These are phyloP conservation scores for Inonotus obliquus DNA, from an alignment of 1,284 basidiomycete species.

Conservation along the genomic window DNA sequence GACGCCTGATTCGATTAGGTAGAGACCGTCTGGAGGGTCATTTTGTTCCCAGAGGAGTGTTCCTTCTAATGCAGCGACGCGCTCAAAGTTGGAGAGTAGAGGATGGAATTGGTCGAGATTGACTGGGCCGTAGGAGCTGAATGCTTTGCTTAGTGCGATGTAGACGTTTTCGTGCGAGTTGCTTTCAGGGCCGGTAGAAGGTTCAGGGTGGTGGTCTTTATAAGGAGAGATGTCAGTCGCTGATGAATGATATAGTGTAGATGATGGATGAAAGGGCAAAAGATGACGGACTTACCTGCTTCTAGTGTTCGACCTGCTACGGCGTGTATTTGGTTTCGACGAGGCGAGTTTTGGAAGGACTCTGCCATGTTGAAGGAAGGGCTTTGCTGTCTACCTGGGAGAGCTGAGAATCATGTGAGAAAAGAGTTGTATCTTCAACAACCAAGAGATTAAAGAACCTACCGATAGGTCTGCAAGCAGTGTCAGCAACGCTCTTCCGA, in stretches of 20 bases:
- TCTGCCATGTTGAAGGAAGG: slow-evolving; percentile 45
- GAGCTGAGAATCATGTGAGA: slow-evolving; percentile 32
- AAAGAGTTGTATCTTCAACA: not conserved
- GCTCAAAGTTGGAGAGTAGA: slow-evolving; percentile 72
- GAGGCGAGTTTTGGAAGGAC: slow-evolving; percentile 68
- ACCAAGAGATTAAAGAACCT: slow-evolving; percentile 14
- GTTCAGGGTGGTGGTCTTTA: not conserved
- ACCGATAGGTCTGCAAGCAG: slow-evolving; percentile 29
- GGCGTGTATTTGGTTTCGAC: slow-evolving; percentile 69
- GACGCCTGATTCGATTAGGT: slow-evolving; percentile 82
- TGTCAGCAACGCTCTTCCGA: slow-evolving; percentile 48
- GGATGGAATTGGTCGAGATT: slow-evolving; percentile 45
- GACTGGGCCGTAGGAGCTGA: slow-evolving; percentile 61
- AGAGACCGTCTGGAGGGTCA: slow-evolving; percentile 76
- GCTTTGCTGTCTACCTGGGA: slow-evolving; percentile 51
- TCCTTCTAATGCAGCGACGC: slow-evolving; percentile 52
- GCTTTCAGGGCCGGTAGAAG: slow-evolving; percentile 11
- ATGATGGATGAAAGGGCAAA: not conserved
- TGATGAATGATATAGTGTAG: not conserved
- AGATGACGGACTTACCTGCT: slow-evolving; percentile 35
- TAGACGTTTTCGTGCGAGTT: slow-evolving; percentile 44
- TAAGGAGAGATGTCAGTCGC: not conserved
- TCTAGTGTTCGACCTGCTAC: slow-evolving; percentile 73
- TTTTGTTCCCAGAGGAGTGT: slow-evolving; percentile 73
- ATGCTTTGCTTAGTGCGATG: slow-evolving; percentile 69